These are phyloP conservation scores for Malassezia equina DNA, from an alignment of 1,284 basidiomycete species.

Conservation along the genomic window DNA sequence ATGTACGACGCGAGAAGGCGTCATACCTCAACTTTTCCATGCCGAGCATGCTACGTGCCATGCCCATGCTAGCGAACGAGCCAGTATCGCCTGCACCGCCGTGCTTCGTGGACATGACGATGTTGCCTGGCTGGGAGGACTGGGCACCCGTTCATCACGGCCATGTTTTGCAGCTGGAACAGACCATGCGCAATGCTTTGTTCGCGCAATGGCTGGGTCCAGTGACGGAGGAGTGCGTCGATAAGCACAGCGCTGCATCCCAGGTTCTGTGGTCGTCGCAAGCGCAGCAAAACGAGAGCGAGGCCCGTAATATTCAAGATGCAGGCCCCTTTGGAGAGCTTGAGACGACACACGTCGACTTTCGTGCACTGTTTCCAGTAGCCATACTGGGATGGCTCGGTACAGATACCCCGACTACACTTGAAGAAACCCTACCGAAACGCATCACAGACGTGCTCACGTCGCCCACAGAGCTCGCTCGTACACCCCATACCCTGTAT, in stretches of 20 bases:
- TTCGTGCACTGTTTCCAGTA: conserved; percentile 1
- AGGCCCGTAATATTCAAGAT: background rate
- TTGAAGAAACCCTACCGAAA: background rate
- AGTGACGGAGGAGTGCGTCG: background rate
- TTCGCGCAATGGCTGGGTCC: background rate
- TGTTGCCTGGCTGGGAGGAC: background rate
- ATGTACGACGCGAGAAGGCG: background rate
- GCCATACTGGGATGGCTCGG: conserved; percentile 3
- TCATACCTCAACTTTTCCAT: background rate
- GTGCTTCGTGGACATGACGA: background rate
- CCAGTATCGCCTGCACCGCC: background rate
- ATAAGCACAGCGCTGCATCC: background rate
- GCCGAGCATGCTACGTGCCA: background rate
- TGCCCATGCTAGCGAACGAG: background rate
- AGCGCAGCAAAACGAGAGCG: background rate
- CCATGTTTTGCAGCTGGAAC: background rate
- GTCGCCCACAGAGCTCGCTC: background rate
- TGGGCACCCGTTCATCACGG: background rate
- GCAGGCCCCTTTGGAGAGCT: conserved; percentile 14
- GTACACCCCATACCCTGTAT: background rate
- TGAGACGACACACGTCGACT: conserved; percentile 10
- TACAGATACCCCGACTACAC: background rate
- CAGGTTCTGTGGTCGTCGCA: background rate
- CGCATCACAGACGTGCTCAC: background rate
- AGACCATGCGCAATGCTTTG: background rate